Evolutionary conservation across 106 monocot genomes (phyloP).

Genomic region (Dioscorea dumetorum): DNA sequence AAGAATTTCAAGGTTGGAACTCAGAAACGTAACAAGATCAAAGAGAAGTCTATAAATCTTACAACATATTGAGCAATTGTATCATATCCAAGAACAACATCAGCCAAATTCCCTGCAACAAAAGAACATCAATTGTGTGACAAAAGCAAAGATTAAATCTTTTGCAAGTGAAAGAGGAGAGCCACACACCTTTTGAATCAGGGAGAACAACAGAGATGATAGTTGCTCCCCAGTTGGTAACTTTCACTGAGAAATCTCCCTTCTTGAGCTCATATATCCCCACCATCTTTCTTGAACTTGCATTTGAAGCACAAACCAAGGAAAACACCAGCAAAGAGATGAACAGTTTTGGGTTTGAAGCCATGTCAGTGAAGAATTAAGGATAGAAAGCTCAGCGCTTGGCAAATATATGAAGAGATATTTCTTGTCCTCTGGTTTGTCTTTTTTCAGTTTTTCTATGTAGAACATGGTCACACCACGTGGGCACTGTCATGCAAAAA

Average conservation of each 20-base stretch:
- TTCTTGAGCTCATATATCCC: conserved; percentile 57
- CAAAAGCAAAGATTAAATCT: too few relatives aligned
- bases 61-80: conserved; percentile 19
- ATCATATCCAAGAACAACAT: conserved; percentile 50
- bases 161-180: neutral
- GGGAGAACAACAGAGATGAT: conserved; percentile 73
- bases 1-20: too few relatives aligned
- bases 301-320: conserved; percentile 7
- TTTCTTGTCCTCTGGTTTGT: too few relatives aligned
- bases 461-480: too few relatives aligned
- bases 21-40: too few relatives aligned
- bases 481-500: too few relatives aligned
- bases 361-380: conserved; percentile 2
- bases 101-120: conserved; percentile 55
- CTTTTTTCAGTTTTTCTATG: too few relatives aligned
- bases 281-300: conserved; percentile 21
- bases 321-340: conserved; percentile 3
- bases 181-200: conserved; percentile 54
- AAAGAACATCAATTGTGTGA: too few relatives aligned
- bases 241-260: conserved; percentile 76
- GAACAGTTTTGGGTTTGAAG: neutral
- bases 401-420: too few relatives aligned
- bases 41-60: neutral
- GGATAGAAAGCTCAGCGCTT: too few relatives aligned
- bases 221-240: conserved; percentile 86